phyloP scores from a whole-genome alignment of 2,329 filamentous ascomycete genomes.

The Exophiala dermatitidis region DNA sequence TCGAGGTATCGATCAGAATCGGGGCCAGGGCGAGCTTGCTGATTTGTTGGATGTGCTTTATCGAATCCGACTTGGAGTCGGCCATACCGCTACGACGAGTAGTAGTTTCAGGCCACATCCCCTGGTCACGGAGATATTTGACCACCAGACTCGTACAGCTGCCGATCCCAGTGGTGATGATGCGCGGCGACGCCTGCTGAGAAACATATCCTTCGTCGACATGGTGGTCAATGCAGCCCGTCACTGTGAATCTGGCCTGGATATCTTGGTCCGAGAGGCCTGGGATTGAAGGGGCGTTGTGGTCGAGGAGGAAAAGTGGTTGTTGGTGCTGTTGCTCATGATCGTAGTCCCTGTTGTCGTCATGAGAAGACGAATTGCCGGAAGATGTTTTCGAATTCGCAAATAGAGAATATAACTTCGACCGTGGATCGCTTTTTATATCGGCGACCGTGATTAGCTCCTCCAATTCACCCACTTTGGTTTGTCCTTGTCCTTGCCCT shows the following conservation, averaged over 20 bases:
- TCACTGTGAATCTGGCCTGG: slow-evolving; percentile 36
- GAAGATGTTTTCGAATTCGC: neutral
- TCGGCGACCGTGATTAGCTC: slow-evolving; percentile 39
- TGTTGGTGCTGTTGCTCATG: slow-evolving; percentile 3
- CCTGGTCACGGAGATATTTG: slow-evolving; percentile 43
- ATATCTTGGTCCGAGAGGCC: slow-evolving; percentile 32
- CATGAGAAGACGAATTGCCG: no score
- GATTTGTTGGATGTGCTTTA: slow-evolving; percentile 37
- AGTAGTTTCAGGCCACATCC: slow-evolving; percentile 33
- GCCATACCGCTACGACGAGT: neutral
- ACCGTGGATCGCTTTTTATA: slow-evolving; percentile 26
- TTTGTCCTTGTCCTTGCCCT: slow-evolving; percentile 24
- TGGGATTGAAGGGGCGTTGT: slow-evolving; percentile 39
- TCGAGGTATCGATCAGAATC: slow-evolving; percentile 41
- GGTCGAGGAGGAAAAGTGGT: slow-evolving; percentile 37
- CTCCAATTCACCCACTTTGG: slow-evolving; percentile 20
- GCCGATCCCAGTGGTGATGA: slow-evolving; percentile 49
- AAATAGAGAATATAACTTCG: slow-evolving; percentile 5
- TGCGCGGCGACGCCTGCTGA: slow-evolving; percentile 39
- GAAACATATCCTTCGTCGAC: slow-evolving; percentile 51
- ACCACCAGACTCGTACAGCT: slow-evolving; percentile 54
- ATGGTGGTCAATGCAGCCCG: slow-evolving; percentile 57
- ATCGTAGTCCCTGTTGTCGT: neutral
- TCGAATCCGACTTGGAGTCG: slow-evolving; percentile 21
- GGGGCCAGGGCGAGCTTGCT: slow-evolving; percentile 37